Base-by-base conservation (phyloP, 768 basidiomycete genomes). In the Russula abietina region DNA sequence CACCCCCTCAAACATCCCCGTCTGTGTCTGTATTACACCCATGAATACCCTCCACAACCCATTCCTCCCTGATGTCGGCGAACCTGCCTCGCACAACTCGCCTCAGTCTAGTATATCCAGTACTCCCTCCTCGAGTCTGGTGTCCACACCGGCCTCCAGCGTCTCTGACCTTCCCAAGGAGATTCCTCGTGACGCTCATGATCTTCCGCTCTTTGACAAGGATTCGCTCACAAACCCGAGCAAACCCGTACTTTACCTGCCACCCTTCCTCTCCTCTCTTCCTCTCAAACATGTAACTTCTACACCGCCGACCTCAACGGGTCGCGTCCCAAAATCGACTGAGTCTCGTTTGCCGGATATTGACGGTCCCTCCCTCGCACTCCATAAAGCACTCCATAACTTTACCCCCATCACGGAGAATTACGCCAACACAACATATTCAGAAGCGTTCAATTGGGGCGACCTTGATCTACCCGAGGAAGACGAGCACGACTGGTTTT, bases 401-500 rank as follows among this genome's bases (percentile, higher is more conserved):
- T 94, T 97, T 75, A 78, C 70, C 24, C 91, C 91, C 0, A 68
- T 76, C 43, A 81, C 78, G 9, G 70, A 71, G 16, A 72, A 83
- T 38, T 97, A 96, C 65, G 87, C 92, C 0, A 69, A 64, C 11
- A 73, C 73, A 4, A 77, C 84, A 5, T 98, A 96, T 68, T 75
- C 75, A 2, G 78, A 84, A 30, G 89, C 91, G 2, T 98, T 98
- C 79, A 97, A 97, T 73, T 98, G 94, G 94, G 69, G 73, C 19
- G 81, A 88, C 50, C 77, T 96, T 2, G 70, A 72, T 4, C 78
- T 96, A 16, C 87, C 88, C 2, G 75, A 76, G 56, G 81, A 87
- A 3, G 84, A 89, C 51, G 89, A 90, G 67, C 77, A 91, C 43
- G 90, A 93, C 61, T 97, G 90, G 92, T 98, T 96, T 71, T 86